These are phyloP conservation scores for Alternaria triticimaculans DNA, from an alignment of 2,329 filamentous ascomycete species.

Conservation along the genomic window DNA sequence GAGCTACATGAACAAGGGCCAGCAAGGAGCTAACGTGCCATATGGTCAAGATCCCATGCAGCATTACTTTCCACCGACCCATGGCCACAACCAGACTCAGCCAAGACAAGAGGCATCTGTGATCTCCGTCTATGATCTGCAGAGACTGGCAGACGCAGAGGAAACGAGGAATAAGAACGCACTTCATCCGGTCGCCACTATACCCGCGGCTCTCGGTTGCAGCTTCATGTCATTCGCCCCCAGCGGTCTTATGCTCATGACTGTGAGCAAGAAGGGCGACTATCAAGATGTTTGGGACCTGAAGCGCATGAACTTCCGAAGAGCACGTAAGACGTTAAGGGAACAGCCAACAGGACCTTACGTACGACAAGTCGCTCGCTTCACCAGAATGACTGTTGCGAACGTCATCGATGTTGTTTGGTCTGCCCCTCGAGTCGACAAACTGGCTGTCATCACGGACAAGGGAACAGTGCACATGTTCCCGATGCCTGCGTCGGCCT, in stretches of 20 bases:
- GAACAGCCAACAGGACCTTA: conserved; percentile 48
- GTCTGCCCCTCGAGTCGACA: conserved; percentile 81
- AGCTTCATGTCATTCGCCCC: conserved; percentile 83
- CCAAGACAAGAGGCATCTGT: conserved; percentile 69
- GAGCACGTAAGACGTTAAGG: conserved; percentile 38
- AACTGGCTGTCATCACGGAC: conserved; percentile 87
- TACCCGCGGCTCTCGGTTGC: conserved; percentile 74
- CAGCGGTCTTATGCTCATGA: conserved; percentile 75
- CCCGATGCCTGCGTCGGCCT: conserved; percentile 81
- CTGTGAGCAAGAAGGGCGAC: conserved; percentile 83
- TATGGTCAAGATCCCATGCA: conserved; percentile 50
- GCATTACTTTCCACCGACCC: conserved; percentile 75
- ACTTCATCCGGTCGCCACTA: conserved; percentile 71
- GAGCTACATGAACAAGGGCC: conserved; percentile 72
- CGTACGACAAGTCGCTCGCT: conserved; percentile 85
- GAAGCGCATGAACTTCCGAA: conserved; percentile 62
- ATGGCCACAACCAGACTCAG: conserved; percentile 65
- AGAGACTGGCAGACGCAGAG: conserved; percentile 60
- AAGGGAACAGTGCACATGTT: conserved; percentile 95
- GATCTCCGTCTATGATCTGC: conserved; percentile 76
- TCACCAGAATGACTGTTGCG: conserved; percentile 89
- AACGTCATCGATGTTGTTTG: conserved; percentile 90
- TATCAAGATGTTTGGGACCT: conserved; percentile 83
- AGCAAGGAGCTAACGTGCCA: conserved; percentile 26
- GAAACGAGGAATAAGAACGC: conserved; percentile 58